Base-by-base conservation (phyloP, 1,139 yeast genomes). In the Geotrichum klebahnii region DNA sequence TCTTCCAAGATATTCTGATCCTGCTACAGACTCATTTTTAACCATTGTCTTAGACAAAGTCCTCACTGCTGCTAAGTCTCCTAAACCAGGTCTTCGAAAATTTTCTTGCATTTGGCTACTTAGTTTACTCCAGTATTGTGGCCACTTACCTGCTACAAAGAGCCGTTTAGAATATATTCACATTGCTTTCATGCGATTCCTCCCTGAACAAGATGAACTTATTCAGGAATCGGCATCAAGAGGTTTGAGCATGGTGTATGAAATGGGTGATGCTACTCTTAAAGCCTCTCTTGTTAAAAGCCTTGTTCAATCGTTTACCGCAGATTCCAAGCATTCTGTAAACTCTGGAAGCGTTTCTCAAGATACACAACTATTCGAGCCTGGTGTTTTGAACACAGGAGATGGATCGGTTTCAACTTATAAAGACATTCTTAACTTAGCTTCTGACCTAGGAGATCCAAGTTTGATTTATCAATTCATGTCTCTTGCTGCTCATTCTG, bases 371-470 rank as follows among this genome's bases (percentile, higher is more conserved):
- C 70, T 92, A 16, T 92, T 92, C 65, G 96, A 87, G 42, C 82
- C 87, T 0, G 96, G 95, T 38, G 75, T 80, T 5, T 68, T 90
- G 59, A 82, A 78, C 46, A 87, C 96, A 0, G 84, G 84, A 45
- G 94, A 86, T 57, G 92, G 90, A 1, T 84, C 95, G 0, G 82
- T 90, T 2, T 85, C 95, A 0, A 89, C 97, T 0, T 90, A 90
- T 62, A 86, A 84, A 60, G 75, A 71, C 53, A 88, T 90, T 29
- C 71, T 90, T 58, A 84, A 75, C 59, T 73, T 92, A 47, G 97
- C 97, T 0, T 81, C 94, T 1, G 97, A 92, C 62, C 94, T 89
- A 3, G 97, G 97, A 37, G 97, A 92, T 66, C 96, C 97, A 19
- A 79, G 95, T 61, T 76, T 92, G 59, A 96, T 92, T 4, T 92